phyloP scores from a whole-genome alignment of 129 eudicot genomes.

The Kitagawia praeruptora region DNA sequence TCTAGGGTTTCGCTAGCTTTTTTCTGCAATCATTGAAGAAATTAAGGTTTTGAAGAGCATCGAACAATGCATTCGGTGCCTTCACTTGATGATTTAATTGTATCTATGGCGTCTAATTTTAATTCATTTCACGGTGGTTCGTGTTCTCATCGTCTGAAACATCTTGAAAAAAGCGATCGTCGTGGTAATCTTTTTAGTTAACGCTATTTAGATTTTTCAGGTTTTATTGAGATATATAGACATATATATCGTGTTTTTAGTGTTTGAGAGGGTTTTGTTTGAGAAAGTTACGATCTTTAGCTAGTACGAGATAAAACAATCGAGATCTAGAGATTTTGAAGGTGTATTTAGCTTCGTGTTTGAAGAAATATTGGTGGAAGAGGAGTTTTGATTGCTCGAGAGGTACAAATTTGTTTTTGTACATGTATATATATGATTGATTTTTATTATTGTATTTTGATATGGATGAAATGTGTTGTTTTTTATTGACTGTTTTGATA shows the following conservation, averaged over 20 bases:
- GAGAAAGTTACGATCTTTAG: neutral
- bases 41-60: constrained; percentile 53
- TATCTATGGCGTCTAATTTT: constrained; percentile 7
- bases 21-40: neutral
- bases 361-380: neutral
- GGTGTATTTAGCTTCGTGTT: neutral
- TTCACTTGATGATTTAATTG: constrained; percentile 22
- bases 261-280: constrained; percentile 7
- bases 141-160: constrained; percentile 79
- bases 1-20: constrained; percentile 2
- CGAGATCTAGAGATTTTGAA: constrained; percentile 3
- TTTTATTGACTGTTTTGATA: neutral
- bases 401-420: neutral
- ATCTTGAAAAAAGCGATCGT: constrained; percentile 78
- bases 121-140: constrained; percentile 40
- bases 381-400: neutral
- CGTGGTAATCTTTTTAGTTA: constrained; percentile 94
- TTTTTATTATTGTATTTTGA: neutral
- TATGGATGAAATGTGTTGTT: neutral
- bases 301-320: neutral
- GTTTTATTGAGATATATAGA: neutral
- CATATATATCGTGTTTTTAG: constrained; percentile 5
- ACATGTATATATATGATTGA: neutral
- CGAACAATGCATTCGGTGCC: constrained; percentile 95
- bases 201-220: constrained; percentile 23